Evolutionary conservation across 805 yeast genomes (phyloP).

Genomic region (Candida stauntonica): DNA sequence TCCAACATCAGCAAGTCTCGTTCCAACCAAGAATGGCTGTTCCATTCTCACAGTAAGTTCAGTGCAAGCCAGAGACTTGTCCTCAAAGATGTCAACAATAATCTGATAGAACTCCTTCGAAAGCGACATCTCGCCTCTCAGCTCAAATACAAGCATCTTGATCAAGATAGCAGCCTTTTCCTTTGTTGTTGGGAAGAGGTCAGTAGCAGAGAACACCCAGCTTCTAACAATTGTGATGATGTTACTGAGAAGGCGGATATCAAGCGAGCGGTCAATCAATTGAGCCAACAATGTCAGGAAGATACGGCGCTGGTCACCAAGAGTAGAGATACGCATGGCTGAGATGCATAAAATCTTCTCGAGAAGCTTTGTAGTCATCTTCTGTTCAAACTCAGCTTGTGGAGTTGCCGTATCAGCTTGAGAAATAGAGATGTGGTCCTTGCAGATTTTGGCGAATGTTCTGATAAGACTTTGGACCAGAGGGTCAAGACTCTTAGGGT

Average conservation of each 20-base stretch:
- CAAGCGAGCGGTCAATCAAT: conserved; percentile 82
- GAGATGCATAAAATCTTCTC: conserved; percentile 75
- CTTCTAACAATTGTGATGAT: conserved; percentile 73
- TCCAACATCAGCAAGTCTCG: conserved; percentile 70
- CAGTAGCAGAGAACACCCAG: conserved; percentile 86
- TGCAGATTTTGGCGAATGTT: conserved; percentile 83
- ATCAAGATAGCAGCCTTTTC: conserved; percentile 93
- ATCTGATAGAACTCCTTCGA: conserved; percentile 81
- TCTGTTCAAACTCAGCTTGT: conserved; percentile 63
- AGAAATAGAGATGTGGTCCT: conserved; percentile 69
- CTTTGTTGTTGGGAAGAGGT: conserved; percentile 87
- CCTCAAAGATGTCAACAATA: conserved; percentile 82
- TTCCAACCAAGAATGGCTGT: conserved; percentile 93
- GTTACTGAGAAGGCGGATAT: conserved; percentile 65
- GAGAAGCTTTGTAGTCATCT: conserved; percentile 69
- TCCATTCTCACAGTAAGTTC: conserved; percentile 94
- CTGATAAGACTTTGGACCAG: conserved; percentile 75
- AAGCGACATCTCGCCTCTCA: conserved; percentile 74
- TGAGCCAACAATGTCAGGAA: conserved; percentile 85
- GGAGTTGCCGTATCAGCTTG: conserved; percentile 35
- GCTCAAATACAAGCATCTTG: conserved; percentile 91
- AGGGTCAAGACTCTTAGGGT: conserved; percentile 71
- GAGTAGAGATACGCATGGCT: conserved; percentile 72
- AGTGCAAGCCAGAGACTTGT: conserved; percentile 68
- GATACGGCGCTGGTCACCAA: conserved; percentile 91